These are phyloP conservation scores for Pyrenophora teres DNA, from an alignment of 2,329 filamentous ascomycete genomes.

Conservation along the genomic window DNA sequence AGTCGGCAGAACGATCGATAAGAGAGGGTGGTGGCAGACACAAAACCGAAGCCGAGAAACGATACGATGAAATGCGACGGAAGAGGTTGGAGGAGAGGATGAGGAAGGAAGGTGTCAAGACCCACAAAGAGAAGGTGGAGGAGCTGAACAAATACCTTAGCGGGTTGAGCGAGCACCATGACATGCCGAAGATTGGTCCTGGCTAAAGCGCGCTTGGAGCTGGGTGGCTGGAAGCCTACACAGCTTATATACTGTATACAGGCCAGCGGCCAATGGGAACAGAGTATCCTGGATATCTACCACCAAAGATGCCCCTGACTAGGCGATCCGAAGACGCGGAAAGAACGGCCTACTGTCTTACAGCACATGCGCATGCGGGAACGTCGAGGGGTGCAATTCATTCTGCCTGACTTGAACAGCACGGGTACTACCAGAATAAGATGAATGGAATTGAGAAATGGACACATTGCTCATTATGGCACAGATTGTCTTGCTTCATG, in stretches of 20 bases:
- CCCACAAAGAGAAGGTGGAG: slow-evolving; percentile 95
- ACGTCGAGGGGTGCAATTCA: too few relatives aligned
- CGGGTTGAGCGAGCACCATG: slow-evolving; percentile 92
- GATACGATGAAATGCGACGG: slow-evolving; percentile 78
- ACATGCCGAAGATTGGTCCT: slow-evolving; percentile 72
- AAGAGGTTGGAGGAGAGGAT: slow-evolving; percentile 83
- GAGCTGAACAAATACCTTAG: slow-evolving; percentile 94
- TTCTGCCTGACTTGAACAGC: too few relatives aligned
- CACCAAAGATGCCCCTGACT: background rate
- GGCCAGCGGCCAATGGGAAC: background rate
- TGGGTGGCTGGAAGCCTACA: background rate
- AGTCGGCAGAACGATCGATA: slow-evolving; percentile 31
- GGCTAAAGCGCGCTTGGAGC: slow-evolving; percentile 51
- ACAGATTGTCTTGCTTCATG: too few relatives aligned
- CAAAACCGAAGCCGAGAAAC: slow-evolving; percentile 85
- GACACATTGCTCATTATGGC: too few relatives aligned
- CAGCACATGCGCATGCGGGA: too few relatives aligned
- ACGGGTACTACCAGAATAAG: too few relatives aligned
- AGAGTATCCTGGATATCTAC: too few relatives aligned
- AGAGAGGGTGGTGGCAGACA: slow-evolving; percentile 40
- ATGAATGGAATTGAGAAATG: too few relatives aligned
- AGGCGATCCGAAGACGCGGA: background rate
- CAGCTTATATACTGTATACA: background rate
- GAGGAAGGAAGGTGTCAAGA: slow-evolving; percentile 86
- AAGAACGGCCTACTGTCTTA: too few relatives aligned